Evolutionary conservation across 257 asterid species (phyloP), one percentile per base, ranked within the genome.

Genomic region (Lantana camara): DNA sequence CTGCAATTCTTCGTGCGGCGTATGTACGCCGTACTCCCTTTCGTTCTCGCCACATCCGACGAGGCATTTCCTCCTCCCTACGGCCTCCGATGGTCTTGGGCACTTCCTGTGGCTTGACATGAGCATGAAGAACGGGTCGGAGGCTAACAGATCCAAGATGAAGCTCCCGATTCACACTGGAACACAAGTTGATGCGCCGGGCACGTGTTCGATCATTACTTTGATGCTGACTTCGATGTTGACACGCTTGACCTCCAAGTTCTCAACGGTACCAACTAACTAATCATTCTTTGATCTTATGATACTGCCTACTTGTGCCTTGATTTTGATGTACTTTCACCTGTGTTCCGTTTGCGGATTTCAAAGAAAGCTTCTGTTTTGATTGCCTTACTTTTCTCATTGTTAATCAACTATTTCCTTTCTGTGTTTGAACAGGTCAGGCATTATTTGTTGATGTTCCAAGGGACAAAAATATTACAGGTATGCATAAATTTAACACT

Each of bases 171-270:
- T 84, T 56, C 99, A 94, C 66, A 88, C 95, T 4, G 99, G 99
- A 9, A 94, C 99, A n/a, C 99, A 94, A 72, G 96, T 90, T 38
- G 99, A 94, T 68, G 85, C 99, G 4, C 96, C 99, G 99, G 96
- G 0, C 99, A 94, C 70, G 95, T 88, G 4, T 84, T 52, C 60
- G 96, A 90, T 66, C 88, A 80, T 73, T 94, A 94, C 59, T 88
- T 77, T 37, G 96, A 90, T 64, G 95, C 95, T 9, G 99, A 97
- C 4, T 94, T 94, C 27, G 99, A 94, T 44, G 95, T 90, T 19
- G 97, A 94, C 57, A 82, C 99, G 65, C 93, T 90, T 23, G 97
- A 94, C 85, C 99, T 94, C 61, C 83, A 84, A 32, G 95, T 88
- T 52, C 88, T 90, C 19, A 94, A 94, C 70, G 97, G 97, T 93